Base-by-base conservation (phyloP, 2,329 filamentous ascomycete species). In the Dactylellina haptotyla region DNA sequence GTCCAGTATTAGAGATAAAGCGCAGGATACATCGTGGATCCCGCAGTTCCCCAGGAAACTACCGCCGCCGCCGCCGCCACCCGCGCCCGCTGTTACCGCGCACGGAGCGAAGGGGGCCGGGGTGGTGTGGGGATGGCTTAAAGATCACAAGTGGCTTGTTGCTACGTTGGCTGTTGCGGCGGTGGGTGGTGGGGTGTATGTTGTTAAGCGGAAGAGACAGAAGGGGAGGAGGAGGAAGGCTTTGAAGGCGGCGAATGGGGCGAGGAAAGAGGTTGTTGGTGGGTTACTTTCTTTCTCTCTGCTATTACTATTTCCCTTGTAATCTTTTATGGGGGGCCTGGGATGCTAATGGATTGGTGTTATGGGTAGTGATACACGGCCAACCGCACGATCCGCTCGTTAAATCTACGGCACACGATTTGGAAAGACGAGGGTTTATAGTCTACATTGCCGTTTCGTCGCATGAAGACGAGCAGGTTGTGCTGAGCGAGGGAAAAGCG, bases 341-440 rank as follows among this genome's bases (percentile, higher is more conserved):
- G 34, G 58, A 72, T 77, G 53, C 78, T 70, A 39, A 34, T 37
- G 53, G 51, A 12, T n/a, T 28, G 8, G 10, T 20, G 5, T 25
- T 26, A 28, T 30, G 32, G 30, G 3, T 88, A 80, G 90, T 98
- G 26, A 86, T 98, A 75, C 93, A 93, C 20, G 94, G 94, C n/a
- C 93, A 92, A 18, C 90, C 92, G 1, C 87, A 89, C 54, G 88
- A 96, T 78, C 90, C 93, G 14, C 85, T 97, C 79, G 94, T 92
- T 4, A 90, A 89, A 78, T 92, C 92, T 9, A 84, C 98, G 61
- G 88, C 92, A 1, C 82, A 93, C 51, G 95, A 99, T 79, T 84
- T 99, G 76, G 95, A 98, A 82, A 86, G 93, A 71, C 88, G 93
- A 76, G 95, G 95, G 3, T 98, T 96, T 80, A 91, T 98, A 73